These are phyloP conservation scores for Rhamnella rubrinervis DNA, from an alignment of 331 rosid species.

Conservation along the genomic window DNA sequence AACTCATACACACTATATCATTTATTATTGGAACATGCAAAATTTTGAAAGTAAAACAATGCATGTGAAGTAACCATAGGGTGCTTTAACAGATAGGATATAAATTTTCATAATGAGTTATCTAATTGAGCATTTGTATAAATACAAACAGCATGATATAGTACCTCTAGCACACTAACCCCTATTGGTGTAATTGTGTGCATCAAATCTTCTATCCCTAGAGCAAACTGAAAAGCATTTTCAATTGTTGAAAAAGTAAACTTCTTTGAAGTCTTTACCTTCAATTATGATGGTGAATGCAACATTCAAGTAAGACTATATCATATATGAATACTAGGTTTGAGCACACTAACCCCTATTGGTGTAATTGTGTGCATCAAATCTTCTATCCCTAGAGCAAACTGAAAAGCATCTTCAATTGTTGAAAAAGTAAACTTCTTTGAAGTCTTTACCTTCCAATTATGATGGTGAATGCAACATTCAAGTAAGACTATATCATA, in stretches of 20 bases:
- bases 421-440: conserved; percentile 44
- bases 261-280: conserved; percentile 12
- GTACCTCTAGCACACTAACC: conserved; percentile 38
- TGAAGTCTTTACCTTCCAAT: conserved; percentile 19
- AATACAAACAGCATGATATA: no score
- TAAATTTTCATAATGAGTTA: no score
- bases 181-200: conserved; percentile 76
- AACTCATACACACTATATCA: no score
- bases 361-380: conserved; percentile 66
- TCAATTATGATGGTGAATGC: conserved; percentile 8
- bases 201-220: conserved; percentile 82
- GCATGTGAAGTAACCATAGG: no score
- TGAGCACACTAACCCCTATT: conserved; percentile 67
- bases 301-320: not conserved
- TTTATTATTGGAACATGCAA: no score
- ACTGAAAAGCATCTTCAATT: conserved; percentile 93
- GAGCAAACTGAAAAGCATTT: conserved; percentile 89
- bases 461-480: not conserved
- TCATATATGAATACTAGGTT: no score
- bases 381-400: conserved; percentile 86
- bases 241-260: conserved; percentile 71
- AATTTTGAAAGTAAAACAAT: no score
- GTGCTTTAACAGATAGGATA: no score
- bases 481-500: not conserved
- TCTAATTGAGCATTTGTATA: no score